phyloP scores from a whole-genome alignment of 805 yeast species.

The Dipodascus albidus region DNA sequence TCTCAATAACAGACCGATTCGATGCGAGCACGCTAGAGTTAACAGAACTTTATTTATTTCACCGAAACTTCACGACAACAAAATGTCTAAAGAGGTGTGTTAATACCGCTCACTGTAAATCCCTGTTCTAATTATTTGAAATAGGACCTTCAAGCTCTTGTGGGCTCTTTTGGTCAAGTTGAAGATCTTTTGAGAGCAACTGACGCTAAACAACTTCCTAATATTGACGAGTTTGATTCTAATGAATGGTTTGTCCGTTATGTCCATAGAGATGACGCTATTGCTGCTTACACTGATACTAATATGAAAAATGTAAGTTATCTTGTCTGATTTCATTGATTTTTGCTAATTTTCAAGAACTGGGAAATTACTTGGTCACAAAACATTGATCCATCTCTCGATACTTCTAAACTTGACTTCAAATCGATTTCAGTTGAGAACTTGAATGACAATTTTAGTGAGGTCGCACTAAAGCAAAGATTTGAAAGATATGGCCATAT shows the following conservation, averaged over 20 bases:
- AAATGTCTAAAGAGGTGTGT: not conserved
- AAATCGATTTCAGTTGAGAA: not conserved
- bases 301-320: not conserved
- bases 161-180: not conserved
- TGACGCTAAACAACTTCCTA: slow-evolving; percentile 1
- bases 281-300: not conserved
- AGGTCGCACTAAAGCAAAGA: not conserved
- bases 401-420: not conserved
- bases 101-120: not conserved
- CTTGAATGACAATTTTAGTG: not conserved
- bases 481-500: slow-evolving; percentile 1
- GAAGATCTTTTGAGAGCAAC: slow-evolving; percentile 1
- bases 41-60: slow-evolving; percentile 71
- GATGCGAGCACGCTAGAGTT: slow-evolving; percentile 88
- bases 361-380: slow-evolving; percentile 1
- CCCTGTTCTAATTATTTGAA: not conserved
- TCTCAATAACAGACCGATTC: slow-evolving; percentile 61
- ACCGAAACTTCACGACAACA: slow-evolving; percentile 6
- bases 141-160: not conserved
- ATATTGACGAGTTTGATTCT: not conserved
- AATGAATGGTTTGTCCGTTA: slow-evolving; percentile 1
- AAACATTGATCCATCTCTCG: not conserved
- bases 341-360: not conserved
- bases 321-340: not conserved
- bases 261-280: not conserved